A percentile compares a stretch with the other conserved stretches of the same genome.
These are phyloP conservation scores for Xanthoconium stramineum DNA, from an alignment of 768 basidiomycete species.

Conservation along the genomic window DNA sequence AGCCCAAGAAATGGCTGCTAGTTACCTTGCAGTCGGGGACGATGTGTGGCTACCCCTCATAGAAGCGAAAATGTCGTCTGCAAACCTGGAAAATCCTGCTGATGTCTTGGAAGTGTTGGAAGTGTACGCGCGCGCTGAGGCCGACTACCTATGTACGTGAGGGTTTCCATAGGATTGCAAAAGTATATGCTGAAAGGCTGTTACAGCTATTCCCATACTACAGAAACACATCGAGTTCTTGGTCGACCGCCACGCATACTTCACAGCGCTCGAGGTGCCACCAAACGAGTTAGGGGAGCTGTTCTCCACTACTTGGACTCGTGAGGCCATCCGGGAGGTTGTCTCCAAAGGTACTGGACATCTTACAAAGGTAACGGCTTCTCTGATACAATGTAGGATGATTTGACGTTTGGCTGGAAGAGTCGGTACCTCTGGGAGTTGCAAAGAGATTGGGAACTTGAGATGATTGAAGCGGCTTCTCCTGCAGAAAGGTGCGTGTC, in stretches of 20 bases:
- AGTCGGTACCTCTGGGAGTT: conserved; percentile 69
- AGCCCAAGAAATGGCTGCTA: conserved; percentile 66
- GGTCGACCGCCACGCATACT: conserved; percentile 35
- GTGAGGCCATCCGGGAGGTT: conserved; percentile 49
- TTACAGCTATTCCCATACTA: conserved; percentile 70
- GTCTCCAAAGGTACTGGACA: conserved; percentile 58
- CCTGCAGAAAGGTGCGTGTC: conserved; percentile 43
- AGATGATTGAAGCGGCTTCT: conserved; percentile 50
- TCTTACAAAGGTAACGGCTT: conserved; percentile 52
- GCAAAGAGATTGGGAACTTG: conserved; percentile 73
- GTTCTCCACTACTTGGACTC: conserved; percentile 64
- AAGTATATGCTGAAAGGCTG: conserved; percentile 16
- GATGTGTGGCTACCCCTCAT: conserved; percentile 76
- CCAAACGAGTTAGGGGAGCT: conserved; percentile 53
- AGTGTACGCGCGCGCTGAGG: conserved; percentile 63
- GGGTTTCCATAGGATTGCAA: conserved; percentile 2
- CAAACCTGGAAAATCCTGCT: conserved; percentile 49
- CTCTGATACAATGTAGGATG: conserved; percentile 5
- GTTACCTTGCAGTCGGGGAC: conserved; percentile 60
- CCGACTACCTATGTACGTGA: conserved; percentile 76
- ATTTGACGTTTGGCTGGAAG: conserved; percentile 37
- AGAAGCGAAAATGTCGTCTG: conserved; percentile 46
- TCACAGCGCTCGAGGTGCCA: conserved; percentile 34
- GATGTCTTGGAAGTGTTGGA: conserved; percentile 55
- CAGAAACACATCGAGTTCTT: conserved; percentile 66